Evolutionary conservation across 495 filamentous ascomycete species (phyloP).

Genomic region (Hypoxylon rickii): DNA sequence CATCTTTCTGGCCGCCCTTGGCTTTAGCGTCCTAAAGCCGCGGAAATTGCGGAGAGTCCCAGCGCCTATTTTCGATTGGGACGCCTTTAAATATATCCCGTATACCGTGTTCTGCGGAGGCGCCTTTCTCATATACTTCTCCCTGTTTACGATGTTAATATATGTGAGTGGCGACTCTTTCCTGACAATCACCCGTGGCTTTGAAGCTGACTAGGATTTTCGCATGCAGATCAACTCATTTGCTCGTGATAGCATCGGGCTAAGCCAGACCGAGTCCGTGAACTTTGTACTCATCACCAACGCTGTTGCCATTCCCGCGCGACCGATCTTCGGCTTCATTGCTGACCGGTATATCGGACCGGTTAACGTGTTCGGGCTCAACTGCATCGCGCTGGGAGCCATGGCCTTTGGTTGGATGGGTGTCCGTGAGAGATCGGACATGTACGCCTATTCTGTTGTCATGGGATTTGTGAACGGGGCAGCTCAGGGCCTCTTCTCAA

Average conservation of each 20-base stretch:
- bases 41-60: conserved; percentile 34
- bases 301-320: conserved; percentile 42
- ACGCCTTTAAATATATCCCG: conserved; percentile 43
- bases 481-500: conserved; percentile 47
- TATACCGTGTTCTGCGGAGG: conserved; percentile 42
- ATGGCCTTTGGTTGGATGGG: conserved; percentile 47
- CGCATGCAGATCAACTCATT: conserved; percentile 54
- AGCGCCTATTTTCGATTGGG: conserved; percentile 45
- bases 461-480: conserved; percentile 49
- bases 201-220: background rate
- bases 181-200: background rate
- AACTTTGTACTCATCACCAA: conserved; percentile 48
- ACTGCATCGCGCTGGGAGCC: conserved; percentile 36
- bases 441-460: conserved; percentile 49
- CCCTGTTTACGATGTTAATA: conserved; percentile 49
- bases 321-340: conserved; percentile 42
- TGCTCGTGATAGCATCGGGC: conserved; percentile 44
- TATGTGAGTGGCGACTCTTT: conserved; percentile 39
- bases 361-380: conserved; percentile 43
- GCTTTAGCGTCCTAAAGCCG: conserved; percentile 40
- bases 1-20: conserved; percentile 34
- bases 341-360: conserved; percentile 45
- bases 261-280: conserved; percentile 43
- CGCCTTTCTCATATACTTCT: conserved; percentile 48
- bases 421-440: conserved; percentile 36